phyloP scores from a whole-genome alignment of 768 basidiomycete species.

The Russula virescens region DNA sequence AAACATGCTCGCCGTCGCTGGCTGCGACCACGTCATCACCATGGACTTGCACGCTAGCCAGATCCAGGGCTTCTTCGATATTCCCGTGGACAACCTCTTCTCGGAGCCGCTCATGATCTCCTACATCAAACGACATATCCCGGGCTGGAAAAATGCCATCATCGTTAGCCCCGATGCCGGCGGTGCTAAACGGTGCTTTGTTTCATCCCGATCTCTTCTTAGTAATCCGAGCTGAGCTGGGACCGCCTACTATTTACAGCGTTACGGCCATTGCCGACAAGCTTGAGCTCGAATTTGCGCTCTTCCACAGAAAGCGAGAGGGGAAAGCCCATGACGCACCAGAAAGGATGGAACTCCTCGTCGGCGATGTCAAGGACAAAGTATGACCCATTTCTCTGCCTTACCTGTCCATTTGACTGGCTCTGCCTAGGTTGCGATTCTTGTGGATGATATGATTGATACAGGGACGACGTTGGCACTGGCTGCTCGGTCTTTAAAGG shows the following conservation, averaged over 20 bases:
- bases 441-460: slow-evolving; percentile 99
- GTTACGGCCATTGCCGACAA: slow-evolving; percentile 95
- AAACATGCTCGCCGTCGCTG: slow-evolving; percentile 95
- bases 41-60: slow-evolving; percentile 98
- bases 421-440: slow-evolving; percentile 65
- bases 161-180: slow-evolving; percentile 97
- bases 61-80: slow-evolving; percentile 98
- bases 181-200: slow-evolving; percentile 86
- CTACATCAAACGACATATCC: slow-evolving; percentile 84
- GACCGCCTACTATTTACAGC: slow-evolving; percentile 37
- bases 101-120: slow-evolving; percentile 93
- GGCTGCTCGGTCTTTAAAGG: slow-evolving; percentile 79
- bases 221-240: background rate
- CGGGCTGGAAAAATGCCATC: slow-evolving; percentile 81
- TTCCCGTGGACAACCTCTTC: slow-evolving; percentile 96
- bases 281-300: slow-evolving; percentile 89
- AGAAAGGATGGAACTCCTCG: slow-evolving; percentile 87
- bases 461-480: slow-evolving; percentile 84
- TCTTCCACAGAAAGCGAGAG: slow-evolving; percentile 88
- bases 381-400: slow-evolving; percentile 32
- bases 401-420: slow-evolving; percentile 17
- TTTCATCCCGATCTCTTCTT: background rate
- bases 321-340: slow-evolving; percentile 58
- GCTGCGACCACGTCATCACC: slow-evolving; percentile 98
- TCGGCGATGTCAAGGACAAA: slow-evolving; percentile 92